These are phyloP conservation scores for Echria macrotheca DNA, from an alignment of 495 filamentous ascomycete genomes.

Conservation along the genomic window DNA sequence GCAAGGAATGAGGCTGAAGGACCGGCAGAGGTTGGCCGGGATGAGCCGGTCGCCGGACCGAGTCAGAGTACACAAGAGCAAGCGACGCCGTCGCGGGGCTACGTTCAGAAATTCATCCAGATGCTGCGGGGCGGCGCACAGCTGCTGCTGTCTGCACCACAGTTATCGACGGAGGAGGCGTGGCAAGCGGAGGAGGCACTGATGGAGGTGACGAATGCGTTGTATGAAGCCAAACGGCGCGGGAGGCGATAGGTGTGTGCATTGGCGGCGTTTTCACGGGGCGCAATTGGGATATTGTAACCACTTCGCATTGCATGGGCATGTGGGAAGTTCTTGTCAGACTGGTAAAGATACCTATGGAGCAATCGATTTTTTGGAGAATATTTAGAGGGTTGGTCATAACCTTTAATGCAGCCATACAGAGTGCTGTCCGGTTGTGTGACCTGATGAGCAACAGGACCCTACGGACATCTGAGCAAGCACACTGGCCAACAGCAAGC, in stretches of 20 bases:
- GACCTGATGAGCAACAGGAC: too few relatives aligned
- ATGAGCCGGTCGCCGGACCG: too few relatives aligned
- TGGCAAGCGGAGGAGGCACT: constrained; percentile 61
- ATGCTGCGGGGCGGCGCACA: constrained; percentile 48
- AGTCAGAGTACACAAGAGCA: too few relatives aligned
- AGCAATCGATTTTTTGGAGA: background rate
- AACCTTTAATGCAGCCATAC: too few relatives aligned
- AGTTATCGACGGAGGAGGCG: constrained; percentile 46
- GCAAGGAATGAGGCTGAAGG: too few relatives aligned
- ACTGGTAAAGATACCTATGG: constrained; percentile 3
- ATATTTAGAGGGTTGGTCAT: too few relatives aligned
- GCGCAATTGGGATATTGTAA: background rate
- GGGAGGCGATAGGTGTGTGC: constrained; percentile 22
- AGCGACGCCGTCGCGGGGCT: constrained; percentile 5
- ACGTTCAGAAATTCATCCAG: constrained; percentile 38
- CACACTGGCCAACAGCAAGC: background rate
- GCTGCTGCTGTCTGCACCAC: constrained; percentile 42
- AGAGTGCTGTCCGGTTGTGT: too few relatives aligned
- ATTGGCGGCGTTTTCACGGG: background rate
- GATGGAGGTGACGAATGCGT: constrained; percentile 59
- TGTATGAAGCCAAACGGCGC: constrained; percentile 56
- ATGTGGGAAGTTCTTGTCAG: background rate
- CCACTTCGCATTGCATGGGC: background rate
- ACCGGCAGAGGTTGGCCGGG: too few relatives aligned
- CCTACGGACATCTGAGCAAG: too few relatives aligned